Base-by-base conservation (phyloP, 257 asterid genomes). In the Galeopsis tetrahit region DNA sequence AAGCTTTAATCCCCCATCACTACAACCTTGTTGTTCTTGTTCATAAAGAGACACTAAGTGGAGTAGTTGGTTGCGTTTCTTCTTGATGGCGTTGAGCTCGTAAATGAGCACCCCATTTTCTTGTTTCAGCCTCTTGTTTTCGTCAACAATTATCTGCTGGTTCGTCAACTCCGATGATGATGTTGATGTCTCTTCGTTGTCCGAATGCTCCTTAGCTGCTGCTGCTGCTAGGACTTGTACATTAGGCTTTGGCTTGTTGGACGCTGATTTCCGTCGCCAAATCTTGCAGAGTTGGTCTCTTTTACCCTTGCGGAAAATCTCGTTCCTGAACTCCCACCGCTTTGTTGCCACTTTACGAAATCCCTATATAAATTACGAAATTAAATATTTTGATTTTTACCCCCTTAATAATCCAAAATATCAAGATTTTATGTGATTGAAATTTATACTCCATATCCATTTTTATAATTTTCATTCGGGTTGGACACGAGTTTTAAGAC, bases 261-360 rank as follows among this genome's bases (percentile, higher is more conserved):
- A 77, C 84, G 82, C 79, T 13, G 96, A 83, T 80, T 88, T 89
- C 63, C 89, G 81, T 6, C 97, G 80, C 7, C 88, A 96, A 6
- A 91, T 91, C 48, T 86, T 84, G 10, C 91, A 81, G 2, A 91
- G 85, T 11, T 68, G 76, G 44, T 86, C 93, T 31, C 72, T 81
- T 42, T 82, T 79, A 6, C 93, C 97, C 56, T 72, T 86, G 35
- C 85, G 82, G 53, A 91, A 91, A 85, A 56, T 86, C 43, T 86
- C 84, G 72, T 89, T 91, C 67, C 91, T 78, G 75, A 91, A 91
- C 55, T 91, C 96, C 96, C 97, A 89, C 21, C 93, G 68, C 42
- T 51, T 82, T 2, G 96, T 86, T 59, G 91, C 85, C 3, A 91
- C 76, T 80, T 91, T 91, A 0, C 84, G 93, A 9, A 91, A 91